Evolutionary conservation across 805 yeast genomes (phyloP), one percentile per base, ranked within the genome.

Genomic region (Metschnikowia corniflorae): DNA sequence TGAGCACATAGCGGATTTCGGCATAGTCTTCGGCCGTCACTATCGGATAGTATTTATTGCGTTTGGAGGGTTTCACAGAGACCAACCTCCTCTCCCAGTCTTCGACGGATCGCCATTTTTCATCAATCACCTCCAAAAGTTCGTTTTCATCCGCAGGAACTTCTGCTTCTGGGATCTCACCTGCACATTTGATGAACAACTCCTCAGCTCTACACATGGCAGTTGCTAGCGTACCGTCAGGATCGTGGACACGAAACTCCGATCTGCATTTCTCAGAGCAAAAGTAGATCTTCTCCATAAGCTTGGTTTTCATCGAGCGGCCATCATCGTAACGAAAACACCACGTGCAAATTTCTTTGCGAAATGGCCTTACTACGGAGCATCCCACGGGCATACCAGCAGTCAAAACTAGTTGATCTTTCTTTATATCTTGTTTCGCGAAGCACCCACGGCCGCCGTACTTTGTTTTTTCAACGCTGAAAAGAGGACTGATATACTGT

Each of bases 391-490:
- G 78, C 2, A 53, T 37, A 3, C 50, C 42, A 13, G 75, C 70
- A 7, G 30, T 39, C 26, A 73, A 58, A 4, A 80, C 57, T 1
- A 53, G 47, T 1, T 75, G 65, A 7, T 65, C 74, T 22, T 53
- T 47, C 10, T 66, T 57, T 10, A 80, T 70, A n/a, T 50, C 40
- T 2, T 22, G 19, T 0, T 39, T 45, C 7, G 84, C 73, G 51
- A 74, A 79, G 46, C 82, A 77, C 1, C 84, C 85, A 37, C 85
- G 62, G n/a, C 84, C 83, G 4, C 75, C 69, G 35, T 71, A 73
- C 26, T 57, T 53, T 4, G 81, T 75, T 25, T 58, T 53, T 3
- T 49, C 41, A 1, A 71, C 64, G 5, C 47, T 50, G 41, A 70
- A 69, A 12, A 35, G 25, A 3, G 37, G 36, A 24, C 50, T 46